These are phyloP conservation scores for Grigorovia jiainica DNA, from an alignment of 805 yeast genomes.

Conservation along the genomic window DNA sequence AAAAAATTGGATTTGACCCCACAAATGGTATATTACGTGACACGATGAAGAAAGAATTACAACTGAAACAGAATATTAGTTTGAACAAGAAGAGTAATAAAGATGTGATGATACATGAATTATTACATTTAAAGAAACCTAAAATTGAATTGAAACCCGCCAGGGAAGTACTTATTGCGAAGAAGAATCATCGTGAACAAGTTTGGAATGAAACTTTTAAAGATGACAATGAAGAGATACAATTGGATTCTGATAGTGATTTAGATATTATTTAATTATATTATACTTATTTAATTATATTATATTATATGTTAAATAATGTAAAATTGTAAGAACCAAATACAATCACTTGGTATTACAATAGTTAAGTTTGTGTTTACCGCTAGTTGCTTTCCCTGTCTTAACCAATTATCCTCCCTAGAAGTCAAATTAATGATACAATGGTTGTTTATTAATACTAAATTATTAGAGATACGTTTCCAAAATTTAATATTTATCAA, in stretches of 20 bases:
- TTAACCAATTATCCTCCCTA: neutral
- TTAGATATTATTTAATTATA: conserved; percentile 22
- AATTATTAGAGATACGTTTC: neutral
- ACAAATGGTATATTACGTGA: conserved; percentile 25
- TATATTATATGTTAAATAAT: neutral
- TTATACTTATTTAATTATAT: neutral
- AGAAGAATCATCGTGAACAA: conserved; percentile 21
- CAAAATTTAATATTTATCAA: neutral
- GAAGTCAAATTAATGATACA: neutral
- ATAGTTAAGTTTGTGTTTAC: conserved; percentile 2
- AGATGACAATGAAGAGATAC: conserved; percentile 4
- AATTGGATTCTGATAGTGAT: conserved; percentile 21
- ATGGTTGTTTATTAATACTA: neutral
- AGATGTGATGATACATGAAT: conserved; percentile 19
- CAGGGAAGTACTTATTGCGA: conserved; percentile 21
- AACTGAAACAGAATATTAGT: no score
- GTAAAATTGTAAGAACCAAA: conserved; percentile 8
- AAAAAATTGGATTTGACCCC: conserved; percentile 46
- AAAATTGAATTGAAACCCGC: conserved; percentile 29
- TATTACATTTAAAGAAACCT: conserved; percentile 27
- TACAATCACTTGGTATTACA: conserved; percentile 1
- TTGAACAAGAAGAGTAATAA: no score
- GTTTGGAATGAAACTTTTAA: conserved; percentile 25
- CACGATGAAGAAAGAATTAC: neutral
- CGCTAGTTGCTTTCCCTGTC: neutral